Conservation (phyloP, 179 eudicot genomes). For the Gypsophila paniculata region DNA sequence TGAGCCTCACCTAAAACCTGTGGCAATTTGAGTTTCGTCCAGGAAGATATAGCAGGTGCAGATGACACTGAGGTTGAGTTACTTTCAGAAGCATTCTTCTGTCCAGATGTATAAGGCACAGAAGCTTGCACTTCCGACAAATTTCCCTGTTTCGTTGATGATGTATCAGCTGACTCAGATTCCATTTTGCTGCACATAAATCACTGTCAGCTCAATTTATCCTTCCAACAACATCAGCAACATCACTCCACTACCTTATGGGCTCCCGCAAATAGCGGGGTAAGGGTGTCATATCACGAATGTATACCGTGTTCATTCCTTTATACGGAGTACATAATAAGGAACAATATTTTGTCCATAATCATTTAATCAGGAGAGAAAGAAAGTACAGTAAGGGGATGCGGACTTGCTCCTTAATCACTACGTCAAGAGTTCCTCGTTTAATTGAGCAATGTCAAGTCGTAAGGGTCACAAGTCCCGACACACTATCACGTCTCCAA, state of each 20-base stretch:
- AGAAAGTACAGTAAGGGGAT: background rate
- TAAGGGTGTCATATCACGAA: too few relatives aligned
- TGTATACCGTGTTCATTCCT: too few relatives aligned
- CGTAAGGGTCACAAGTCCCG: too few relatives aligned
- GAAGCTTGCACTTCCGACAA: conserved; percentile 32
- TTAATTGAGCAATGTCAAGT: background rate
- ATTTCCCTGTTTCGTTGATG: conserved; percentile 31
- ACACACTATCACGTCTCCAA: background rate
- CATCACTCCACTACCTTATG: too few relatives aligned
- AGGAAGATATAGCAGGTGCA: conserved; percentile 45
- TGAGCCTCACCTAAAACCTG: conserved; percentile 32
- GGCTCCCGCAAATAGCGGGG: too few relatives aligned
- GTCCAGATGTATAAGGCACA: conserved; percentile 27
- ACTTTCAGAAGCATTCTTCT: conserved; percentile 29
- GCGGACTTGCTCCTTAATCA: background rate
- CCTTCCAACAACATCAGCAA: too few relatives aligned
- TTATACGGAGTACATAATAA: too few relatives aligned
- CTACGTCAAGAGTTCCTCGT: background rate
- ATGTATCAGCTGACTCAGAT: conserved; percentile 38
- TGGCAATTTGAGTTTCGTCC: conserved; percentile 43
- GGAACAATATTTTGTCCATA: background rate
- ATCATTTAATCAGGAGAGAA: background rate
- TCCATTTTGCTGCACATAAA: conserved; percentile 44
- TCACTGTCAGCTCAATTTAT: conserved; percentile 7
- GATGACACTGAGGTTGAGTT: conserved; percentile 32